Evolutionary conservation across 2,329 filamentous ascomycete genomes (phyloP).

Genomic region (Aspergillus pseudoterreus): DNA sequence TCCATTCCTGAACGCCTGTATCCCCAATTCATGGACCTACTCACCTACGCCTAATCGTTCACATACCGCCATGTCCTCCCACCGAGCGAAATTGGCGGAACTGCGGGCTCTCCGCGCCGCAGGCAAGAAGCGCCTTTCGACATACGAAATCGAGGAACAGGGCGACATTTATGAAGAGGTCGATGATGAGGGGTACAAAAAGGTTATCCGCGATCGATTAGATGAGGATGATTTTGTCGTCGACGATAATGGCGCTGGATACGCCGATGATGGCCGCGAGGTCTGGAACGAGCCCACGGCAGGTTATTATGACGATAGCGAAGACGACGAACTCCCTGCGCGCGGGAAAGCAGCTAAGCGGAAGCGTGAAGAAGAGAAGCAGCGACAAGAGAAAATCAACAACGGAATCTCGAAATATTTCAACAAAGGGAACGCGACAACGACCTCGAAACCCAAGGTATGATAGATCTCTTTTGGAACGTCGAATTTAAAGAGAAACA

Average conservation of each 20-base stretch:
- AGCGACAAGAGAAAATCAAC: constrained; percentile 81
- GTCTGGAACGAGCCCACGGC: constrained; percentile 77
- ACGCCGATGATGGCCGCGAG: constrained; percentile 90
- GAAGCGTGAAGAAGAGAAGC: constrained; percentile 80
- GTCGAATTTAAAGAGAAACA: neutral
- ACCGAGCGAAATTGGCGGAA: constrained; percentile 56
- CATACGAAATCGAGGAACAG: constrained; percentile 81
- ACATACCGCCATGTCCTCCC: constrained; percentile 27
- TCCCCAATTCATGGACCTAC: neutral
- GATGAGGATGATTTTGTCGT: constrained; percentile 98
- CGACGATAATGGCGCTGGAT: constrained; percentile 95
- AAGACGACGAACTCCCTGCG: constrained; percentile 69
- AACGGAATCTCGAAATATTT: constrained; percentile 95
- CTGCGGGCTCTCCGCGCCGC: constrained; percentile 78
- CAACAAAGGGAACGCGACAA: constrained; percentile 64
- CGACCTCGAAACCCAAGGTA: constrained; percentile 76
- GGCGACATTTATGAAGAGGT: constrained; percentile 90
- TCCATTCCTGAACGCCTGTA: neutral
- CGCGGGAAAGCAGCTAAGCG: constrained; percentile 69
- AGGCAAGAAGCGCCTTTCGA: constrained; percentile 86
- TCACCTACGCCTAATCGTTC: neutral
- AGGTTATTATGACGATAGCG: constrained; percentile 57
- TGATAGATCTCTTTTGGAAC: constrained; percentile 11
- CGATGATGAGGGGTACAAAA: constrained; percentile 95
- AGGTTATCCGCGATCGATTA: constrained; percentile 81